phyloP scores from a whole-genome alignment of 495 filamentous ascomycete species.

The Elaphomyces granulatus region DNA sequence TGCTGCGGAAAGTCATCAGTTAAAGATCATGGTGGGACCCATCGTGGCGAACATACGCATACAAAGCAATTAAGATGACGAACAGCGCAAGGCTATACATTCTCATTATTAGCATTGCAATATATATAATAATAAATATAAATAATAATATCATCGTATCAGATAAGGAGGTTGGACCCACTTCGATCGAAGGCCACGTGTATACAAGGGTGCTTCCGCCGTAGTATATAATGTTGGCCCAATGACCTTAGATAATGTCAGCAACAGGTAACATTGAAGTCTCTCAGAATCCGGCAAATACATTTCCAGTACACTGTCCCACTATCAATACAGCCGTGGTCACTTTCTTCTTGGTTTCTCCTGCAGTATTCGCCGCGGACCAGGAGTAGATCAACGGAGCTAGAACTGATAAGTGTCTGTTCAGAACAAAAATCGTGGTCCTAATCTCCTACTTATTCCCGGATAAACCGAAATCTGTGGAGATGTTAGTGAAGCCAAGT shows the following conservation, averaged over 20 bases:
- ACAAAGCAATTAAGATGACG: slow-evolving; percentile 35
- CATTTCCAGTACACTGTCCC: slow-evolving; percentile 45
- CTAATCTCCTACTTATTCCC: slow-evolving; percentile 38
- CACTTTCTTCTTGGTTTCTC: slow-evolving; percentile 49
- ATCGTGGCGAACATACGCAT: slow-evolving; percentile 23
- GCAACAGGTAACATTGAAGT: neutral
- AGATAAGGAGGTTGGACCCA: slow-evolving; percentile 3
- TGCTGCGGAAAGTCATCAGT: too few relatives aligned
- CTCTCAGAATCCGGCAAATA: slow-evolving; percentile 22
- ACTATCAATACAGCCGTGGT: slow-evolving; percentile 43
- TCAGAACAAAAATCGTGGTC: too few relatives aligned
- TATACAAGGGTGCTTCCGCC: slow-evolving; percentile 38
- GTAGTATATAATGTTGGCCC: slow-evolving; percentile 46
- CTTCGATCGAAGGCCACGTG: slow-evolving; percentile 39
- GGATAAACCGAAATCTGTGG: slow-evolving; percentile 43
- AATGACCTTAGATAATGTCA: slow-evolving; percentile 24
- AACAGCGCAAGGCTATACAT: slow-evolving; percentile 38
- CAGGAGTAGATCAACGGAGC: slow-evolving; percentile 50
- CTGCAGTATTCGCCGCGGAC: slow-evolving; percentile 47
- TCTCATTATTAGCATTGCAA: neutral
- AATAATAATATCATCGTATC: slow-evolving; percentile 2
- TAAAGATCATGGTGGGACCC: too few relatives aligned
- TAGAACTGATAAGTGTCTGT: slow-evolving; percentile 19
- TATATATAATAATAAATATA: too few relatives aligned
- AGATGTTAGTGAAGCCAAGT: too few relatives aligned